These are phyloP conservation scores for Cladorrhinum sp. DNA, from an alignment of 2,329 filamentous ascomycete species.

Conservation along the genomic window DNA sequence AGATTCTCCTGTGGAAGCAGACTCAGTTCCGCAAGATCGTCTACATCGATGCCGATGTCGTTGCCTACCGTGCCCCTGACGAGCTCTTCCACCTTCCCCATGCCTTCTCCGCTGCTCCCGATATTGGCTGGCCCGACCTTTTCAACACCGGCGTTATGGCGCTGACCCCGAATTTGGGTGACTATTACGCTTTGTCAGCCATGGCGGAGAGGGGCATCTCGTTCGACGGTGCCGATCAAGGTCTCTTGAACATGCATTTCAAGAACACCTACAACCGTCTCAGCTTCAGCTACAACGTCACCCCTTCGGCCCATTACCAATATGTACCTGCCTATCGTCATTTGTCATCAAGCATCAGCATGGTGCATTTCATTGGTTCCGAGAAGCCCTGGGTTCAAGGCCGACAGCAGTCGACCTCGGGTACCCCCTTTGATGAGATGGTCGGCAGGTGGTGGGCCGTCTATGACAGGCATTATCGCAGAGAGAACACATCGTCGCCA, in stretches of 20 bases:
- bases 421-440: constrained; percentile 76
- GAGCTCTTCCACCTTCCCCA: constrained; percentile 74
- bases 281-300: constrained; percentile 96
- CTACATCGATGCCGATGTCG: constrained; percentile 90
- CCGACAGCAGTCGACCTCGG: constrained; percentile 51
- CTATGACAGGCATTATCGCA: constrained; percentile 80
- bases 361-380: constrained; percentile 91
- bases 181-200: constrained; percentile 80
- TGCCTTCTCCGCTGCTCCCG: constrained; percentile 71
- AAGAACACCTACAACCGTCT: constrained; percentile 78
- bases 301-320: constrained; percentile 93
- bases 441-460: constrained; percentile 89
- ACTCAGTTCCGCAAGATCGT: constrained; percentile 88
- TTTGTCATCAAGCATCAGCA: constrained; percentile 83
- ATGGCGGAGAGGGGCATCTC: constrained; percentile 85
- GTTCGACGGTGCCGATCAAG: constrained; percentile 96
- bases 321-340: constrained; percentile 93
- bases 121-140: constrained; percentile 96
- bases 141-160: constrained; percentile 99
- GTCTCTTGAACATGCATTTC: constrained; percentile 92
- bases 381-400: constrained; percentile 84
- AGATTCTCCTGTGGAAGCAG: constrained; percentile 91
- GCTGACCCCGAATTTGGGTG: constrained; percentile 77
- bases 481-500: constrained; percentile 32
- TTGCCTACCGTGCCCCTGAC: constrained; percentile 86